A percentile compares a stretch with the other conserved stretches of the same genome.
phyloP scores from a whole-genome alignment of 495 filamentous ascomycete genomes.

The Aspergillus sclerotiicarbonarius region DNA sequence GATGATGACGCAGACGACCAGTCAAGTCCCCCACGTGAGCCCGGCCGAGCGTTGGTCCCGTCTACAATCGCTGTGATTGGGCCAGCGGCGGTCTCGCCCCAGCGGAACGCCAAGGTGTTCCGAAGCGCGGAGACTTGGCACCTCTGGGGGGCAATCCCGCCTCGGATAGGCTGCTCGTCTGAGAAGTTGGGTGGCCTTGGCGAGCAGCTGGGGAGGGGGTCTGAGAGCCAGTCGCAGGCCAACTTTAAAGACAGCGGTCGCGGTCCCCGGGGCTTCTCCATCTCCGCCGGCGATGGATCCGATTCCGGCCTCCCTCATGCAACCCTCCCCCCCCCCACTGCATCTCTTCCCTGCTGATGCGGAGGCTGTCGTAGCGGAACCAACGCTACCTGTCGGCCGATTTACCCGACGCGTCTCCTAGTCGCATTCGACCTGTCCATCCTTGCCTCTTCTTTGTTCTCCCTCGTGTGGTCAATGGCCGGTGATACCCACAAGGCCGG shows the following conservation, averaged over 20 bases:
- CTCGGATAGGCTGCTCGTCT: conserved; percentile 18
- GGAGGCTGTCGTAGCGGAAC: conserved; percentile 4
- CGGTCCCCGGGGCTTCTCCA: conserved; percentile 11
- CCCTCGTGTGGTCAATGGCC: conserved; percentile 21
- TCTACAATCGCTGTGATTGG: conserved; percentile 18
- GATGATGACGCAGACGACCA: conserved; percentile 31
- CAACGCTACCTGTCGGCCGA: conserved; percentile 10
- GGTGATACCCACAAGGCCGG: conserved; percentile 24
- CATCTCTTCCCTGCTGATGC: conserved; percentile 1
- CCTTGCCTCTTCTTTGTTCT: conserved; percentile 8
- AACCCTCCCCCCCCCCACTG: conserved; percentile 8
- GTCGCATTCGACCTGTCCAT: conserved; percentile 16
- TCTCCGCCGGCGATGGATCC: conserved; percentile 1
- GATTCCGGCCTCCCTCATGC: conserved; percentile 8
- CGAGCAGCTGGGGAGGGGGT: conserved; percentile 22
- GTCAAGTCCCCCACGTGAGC: conserved; percentile 12
- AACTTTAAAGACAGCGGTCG: conserved; percentile 26
- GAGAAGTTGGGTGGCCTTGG: conserved; percentile 28
- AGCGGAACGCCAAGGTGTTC: conserved; percentile 30
- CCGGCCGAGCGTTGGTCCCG: conserved; percentile 1
- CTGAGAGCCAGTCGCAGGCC: conserved; percentile 20
- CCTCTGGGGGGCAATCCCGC: conserved; percentile 15
- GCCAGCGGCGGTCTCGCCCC: conserved; percentile 8
- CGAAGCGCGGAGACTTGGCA: conserved; percentile 31
- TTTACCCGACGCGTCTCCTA: conserved; percentile 14